Base-by-base conservation (phyloP, 371 early-diverging fungal genomes). In the Cokeromyces recurvatus region DNA sequence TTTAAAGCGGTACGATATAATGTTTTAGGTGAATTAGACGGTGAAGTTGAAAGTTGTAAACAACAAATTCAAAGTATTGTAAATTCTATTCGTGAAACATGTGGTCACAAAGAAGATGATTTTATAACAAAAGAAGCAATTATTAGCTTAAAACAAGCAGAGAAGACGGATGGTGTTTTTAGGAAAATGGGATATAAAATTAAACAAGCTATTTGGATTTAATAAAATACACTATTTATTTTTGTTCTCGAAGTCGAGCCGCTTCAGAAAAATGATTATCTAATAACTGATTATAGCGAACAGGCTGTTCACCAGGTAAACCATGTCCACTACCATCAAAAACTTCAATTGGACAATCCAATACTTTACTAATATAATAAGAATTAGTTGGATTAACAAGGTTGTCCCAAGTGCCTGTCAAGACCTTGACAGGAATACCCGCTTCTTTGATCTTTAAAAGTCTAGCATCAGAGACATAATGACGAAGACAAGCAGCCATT, bases 1-100 rank as follows among this genome's bases (percentile, higher is more conserved):
- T 67, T 76, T 49, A 71, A 68, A 24, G 70, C 66, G 11, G 68
- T 76, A 4, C 55, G 68, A 23, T 66, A 70, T 46, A 70, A 72
- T 46, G 53, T 64, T 2, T 27, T 68, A 9, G 72, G 70, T 5
- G 75, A 74, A 40, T 45, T 71, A 12, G 66, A 65, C 11, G 66
- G 68, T 2, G 34, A 57, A 41, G 58, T 64, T 0, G 48, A 57
- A 22, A 70, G 41, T 5, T 65, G 71, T 35, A 59, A 58, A 21
- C 49, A 72, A 25, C 72, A 72, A 36, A 59, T 70, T 0, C 53
- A 56, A 4, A 43, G 45, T 4, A 76, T 76, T 24, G 66, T 65
- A 4, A 16, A 45, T 3, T 32, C 46, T 14, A 64, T 76, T 12
- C 42, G 53, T 3, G 38, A 51, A 29, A 59, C 62, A 1, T 52